These are phyloP conservation scores for Penicillium lagena DNA, from an alignment of 495 filamentous ascomycete species.

Conservation along the genomic window DNA sequence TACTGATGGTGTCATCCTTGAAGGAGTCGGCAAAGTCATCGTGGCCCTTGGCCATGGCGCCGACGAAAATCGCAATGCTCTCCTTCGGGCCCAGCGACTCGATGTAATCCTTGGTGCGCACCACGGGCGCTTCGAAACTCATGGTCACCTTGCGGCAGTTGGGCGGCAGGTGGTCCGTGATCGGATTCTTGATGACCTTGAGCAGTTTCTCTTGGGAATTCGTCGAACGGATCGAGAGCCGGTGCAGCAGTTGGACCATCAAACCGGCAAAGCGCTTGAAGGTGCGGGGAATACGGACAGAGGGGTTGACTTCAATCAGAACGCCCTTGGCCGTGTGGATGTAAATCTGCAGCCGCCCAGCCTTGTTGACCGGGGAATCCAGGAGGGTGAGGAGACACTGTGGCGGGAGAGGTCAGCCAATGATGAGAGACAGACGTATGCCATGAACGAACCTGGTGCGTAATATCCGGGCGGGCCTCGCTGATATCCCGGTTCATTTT, in stretches of 20 bases:
- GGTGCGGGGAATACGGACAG: constrained; percentile 92
- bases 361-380: constrained; percentile 97
- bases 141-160: constrained; percentile 97
- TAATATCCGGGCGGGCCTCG: constrained; percentile 94
- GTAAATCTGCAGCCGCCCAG: constrained; percentile 93
- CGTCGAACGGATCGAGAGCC: constrained; percentile 89
- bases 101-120: constrained; percentile 84
- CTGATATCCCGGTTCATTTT: constrained; percentile 99
- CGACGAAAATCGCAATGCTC: constrained; percentile 95
- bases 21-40: constrained; percentile 93
- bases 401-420: constrained; percentile 1
- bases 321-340: constrained; percentile 96
- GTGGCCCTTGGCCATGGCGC: constrained; percentile 93
- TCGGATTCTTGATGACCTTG: constrained; percentile 95
- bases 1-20: constrained; percentile 95
- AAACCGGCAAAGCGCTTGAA: constrained; percentile 98
- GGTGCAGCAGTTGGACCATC: constrained; percentile 98
- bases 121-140: constrained; percentile 82
- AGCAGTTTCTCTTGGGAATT: constrained; percentile 95
- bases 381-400: constrained; percentile 96
- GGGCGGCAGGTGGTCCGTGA: constrained; percentile 90
- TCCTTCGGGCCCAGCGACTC: constrained; percentile 69
- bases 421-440: not conserved
- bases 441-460: constrained; percentile 74
- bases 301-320: constrained; percentile 93